Evolutionary conservation across 148 eudicot species (phyloP).

Genomic region (Gaultheria prostrata): DNA sequence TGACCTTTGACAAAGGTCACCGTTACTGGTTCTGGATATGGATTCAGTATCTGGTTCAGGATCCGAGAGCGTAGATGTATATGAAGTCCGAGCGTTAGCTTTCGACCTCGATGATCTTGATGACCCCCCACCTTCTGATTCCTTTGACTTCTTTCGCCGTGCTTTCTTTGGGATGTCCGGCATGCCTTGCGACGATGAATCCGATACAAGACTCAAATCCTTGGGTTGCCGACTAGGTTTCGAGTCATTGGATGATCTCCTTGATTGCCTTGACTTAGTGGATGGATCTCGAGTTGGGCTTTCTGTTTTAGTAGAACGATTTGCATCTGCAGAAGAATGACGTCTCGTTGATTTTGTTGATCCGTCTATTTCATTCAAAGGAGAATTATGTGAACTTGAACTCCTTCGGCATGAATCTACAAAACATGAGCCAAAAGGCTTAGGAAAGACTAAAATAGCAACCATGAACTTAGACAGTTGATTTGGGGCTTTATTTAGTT

Average conservation of each 20-base stretch:
- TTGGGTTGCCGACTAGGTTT: slow-evolving; percentile 23
- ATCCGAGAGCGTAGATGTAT: background rate
- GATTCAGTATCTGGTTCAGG: background rate
- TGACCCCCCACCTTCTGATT: slow-evolving; percentile 26
- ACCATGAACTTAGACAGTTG: background rate
- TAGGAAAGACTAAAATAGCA: background rate
- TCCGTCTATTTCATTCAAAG: background rate
- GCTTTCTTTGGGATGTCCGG: slow-evolving; percentile 67
- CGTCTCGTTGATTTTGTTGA: background rate
- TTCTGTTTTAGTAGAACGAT: background rate
- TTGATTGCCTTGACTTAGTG: slow-evolving; percentile 33
- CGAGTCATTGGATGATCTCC: slow-evolving; percentile 28
- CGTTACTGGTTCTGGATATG: background rate
- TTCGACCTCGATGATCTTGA: slow-evolving; percentile 30
- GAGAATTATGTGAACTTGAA: background rate
- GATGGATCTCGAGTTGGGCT: slow-evolving; percentile 28
- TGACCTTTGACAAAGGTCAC: background rate
- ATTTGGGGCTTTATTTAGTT: no score
- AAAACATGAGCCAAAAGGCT: background rate
- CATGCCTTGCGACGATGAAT: slow-evolving; percentile 22
- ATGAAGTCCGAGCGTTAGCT: background rate
- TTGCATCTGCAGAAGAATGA: slow-evolving; percentile 1
- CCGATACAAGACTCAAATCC: slow-evolving; percentile 15
- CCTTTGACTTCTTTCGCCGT: slow-evolving; percentile 57
- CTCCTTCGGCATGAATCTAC: slow-evolving; percentile 17